Conservation (phyloP, 257 asterid genomes). For the Salvia rosmarinus region DNA sequence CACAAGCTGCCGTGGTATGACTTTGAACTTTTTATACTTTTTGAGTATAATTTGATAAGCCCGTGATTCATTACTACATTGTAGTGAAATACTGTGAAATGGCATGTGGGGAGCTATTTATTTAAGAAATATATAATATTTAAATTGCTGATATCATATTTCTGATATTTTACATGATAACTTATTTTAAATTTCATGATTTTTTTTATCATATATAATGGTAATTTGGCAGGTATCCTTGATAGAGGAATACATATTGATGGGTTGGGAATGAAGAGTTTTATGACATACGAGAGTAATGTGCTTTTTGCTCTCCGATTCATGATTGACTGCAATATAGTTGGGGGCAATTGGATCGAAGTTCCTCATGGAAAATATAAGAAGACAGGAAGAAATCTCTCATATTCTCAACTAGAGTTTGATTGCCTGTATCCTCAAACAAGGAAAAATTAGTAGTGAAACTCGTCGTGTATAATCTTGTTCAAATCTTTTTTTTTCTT, state of each 20-base stretch:
- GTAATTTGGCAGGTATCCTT: slow-evolving; percentile 72
- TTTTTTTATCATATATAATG: slow-evolving; percentile 25
- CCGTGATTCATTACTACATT: background rate
- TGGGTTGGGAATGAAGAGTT: slow-evolving; percentile 83
- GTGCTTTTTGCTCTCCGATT: slow-evolving; percentile 96
- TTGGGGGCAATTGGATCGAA: slow-evolving; percentile 98
- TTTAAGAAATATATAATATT: slow-evolving; percentile 15
- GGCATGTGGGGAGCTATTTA: slow-evolving; percentile 14
- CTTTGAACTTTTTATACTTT: slow-evolving; percentile 25
- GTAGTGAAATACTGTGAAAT: slow-evolving; percentile 25
- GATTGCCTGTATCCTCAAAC: slow-evolving; percentile 91
- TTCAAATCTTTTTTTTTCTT: slow-evolving; percentile 44
- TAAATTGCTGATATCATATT: slow-evolving; percentile 21
- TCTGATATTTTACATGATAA: slow-evolving; percentile 24
- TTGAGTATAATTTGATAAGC: slow-evolving; percentile 17
- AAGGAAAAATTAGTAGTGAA: slow-evolving; percentile 19
- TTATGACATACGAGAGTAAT: slow-evolving; percentile 94
- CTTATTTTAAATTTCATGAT: slow-evolving; percentile 15
- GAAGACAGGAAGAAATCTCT: slow-evolving; percentile 56
- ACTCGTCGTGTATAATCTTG: background rate
- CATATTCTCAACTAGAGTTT: slow-evolving; percentile 86
- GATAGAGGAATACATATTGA: slow-evolving; percentile 94
- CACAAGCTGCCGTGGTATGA: slow-evolving; percentile 89
- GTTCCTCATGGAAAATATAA: slow-evolving; percentile 79
- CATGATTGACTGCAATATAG: slow-evolving; percentile 93